Evolutionary conservation across 208 protist genomes (phyloP), one percentile per base, ranked within the genome.

Genomic region (Acanthamoeba culbertsoni): DNA sequence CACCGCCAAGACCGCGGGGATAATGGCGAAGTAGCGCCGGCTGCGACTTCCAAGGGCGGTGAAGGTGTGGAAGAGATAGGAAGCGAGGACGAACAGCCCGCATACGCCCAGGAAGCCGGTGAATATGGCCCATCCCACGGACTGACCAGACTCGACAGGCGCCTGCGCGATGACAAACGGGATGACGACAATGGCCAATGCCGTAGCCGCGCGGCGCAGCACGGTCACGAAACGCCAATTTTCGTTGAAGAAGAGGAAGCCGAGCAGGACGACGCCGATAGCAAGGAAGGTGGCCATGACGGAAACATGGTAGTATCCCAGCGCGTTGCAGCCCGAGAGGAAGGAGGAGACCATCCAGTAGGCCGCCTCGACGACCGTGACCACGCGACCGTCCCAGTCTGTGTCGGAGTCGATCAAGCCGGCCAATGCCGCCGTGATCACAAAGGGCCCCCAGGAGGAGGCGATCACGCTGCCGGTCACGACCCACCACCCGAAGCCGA

Each of bases 161-260:
- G 53, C 42, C 51, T 90, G 82, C 4, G 53, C 82, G 55, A 90
- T 42, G 82, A 90, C 82, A 37, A 90, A 90, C 35, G 82, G 82
- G 12, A 62, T 14, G 51, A 40, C 53, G 45, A 68, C 46, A 8
- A 33, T 23, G 51, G 82, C 55, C 51, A 68, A 23, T 0, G 82
- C 82, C 35, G 55, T 84, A 14, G 28, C 55, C 20, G 53, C 51
- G 12, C 82, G 82, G 35, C 55, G 82, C 4, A 35, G 7, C 46
- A 45, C 18, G 20, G 33, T 14, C 37, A 35, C 51, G n/a, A 65
- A 12, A 16, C 65, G 65, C 65, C 65, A 75, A 31, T 5, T 16
- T 7, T 84, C 43, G n/a, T 12, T 37, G 26, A 84, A 42, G 43
- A 84, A 84, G 73, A 84, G 26, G 26, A 33, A 23, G 43, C 10